Percentiles rank a stretch among this genome's conserved stretches.
phyloP scores from a whole-genome alignment of 805 yeast species.

The Wickerhamiella sergipiensis region DNA sequence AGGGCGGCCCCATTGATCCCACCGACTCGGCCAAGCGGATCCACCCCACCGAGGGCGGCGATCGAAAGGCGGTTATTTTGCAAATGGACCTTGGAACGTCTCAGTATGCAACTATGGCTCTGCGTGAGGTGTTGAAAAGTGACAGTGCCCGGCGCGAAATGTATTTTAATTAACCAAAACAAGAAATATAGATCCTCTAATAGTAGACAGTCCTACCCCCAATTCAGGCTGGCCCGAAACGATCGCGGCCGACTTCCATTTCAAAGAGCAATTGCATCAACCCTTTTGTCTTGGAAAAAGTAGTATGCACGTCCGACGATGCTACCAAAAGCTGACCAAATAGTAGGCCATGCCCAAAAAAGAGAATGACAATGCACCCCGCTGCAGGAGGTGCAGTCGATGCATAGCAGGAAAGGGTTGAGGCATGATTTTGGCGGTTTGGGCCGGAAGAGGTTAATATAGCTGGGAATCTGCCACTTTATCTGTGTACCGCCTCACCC shows the following conservation, averaged over 20 bases:
- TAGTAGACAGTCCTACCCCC: too few relatives aligned
- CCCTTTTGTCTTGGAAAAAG: background rate
- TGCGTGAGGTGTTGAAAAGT: conserved; percentile 70
- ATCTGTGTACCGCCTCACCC: background rate
- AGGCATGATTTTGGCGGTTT: background rate
- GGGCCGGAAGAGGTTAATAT: background rate
- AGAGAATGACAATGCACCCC: background rate
- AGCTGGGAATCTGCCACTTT: background rate
- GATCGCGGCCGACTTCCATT: too few relatives aligned
- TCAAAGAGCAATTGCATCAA: background rate
- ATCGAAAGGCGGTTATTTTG: conserved; percentile 55
- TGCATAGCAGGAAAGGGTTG: background rate
- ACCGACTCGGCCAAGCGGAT: conserved; percentile 13
- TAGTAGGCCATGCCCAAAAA: background rate
- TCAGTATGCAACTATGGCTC: conserved; percentile 94
- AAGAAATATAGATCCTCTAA: background rate
- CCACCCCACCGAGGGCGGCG: conserved; percentile 28
- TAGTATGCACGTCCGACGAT: background rate
- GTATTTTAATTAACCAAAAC: conserved; percentile 2
- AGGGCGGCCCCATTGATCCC: conserved; percentile 13
- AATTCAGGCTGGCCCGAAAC: background rate
- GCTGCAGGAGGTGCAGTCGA: background rate
- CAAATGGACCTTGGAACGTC: conserved; percentile 70
- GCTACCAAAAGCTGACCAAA: background rate
- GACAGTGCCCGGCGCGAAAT: conserved; percentile 18